These are phyloP conservation scores for Trichoderma hamatum DNA, from an alignment of 2,329 filamentous ascomycete genomes.

Conservation along the genomic window DNA sequence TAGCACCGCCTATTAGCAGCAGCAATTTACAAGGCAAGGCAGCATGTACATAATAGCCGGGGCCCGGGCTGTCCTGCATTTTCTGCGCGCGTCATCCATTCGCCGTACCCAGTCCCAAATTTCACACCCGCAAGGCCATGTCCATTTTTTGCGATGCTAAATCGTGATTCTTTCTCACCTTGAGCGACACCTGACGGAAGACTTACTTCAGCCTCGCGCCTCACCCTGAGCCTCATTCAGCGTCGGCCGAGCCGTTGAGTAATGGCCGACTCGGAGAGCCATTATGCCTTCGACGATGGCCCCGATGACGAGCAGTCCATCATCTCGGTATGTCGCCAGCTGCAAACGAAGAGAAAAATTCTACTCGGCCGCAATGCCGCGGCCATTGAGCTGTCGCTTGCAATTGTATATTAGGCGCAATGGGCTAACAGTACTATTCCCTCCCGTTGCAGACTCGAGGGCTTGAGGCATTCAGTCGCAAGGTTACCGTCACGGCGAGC, in stretches of 20 bases:
- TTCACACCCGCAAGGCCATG: slow-evolving; percentile 25
- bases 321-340: slow-evolving; percentile 41
- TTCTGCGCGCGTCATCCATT: slow-evolving; percentile 26
- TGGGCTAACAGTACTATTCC: not conserved
- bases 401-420: slow-evolving; percentile 33
- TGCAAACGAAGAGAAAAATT: not conserved
- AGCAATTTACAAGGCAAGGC: not conserved
- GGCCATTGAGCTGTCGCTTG: slow-evolving; percentile 34
- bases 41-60: slow-evolving; percentile 5
- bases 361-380: not conserved
- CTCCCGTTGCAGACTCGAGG: slow-evolving; percentile 69
- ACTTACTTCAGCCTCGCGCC: slow-evolving; percentile 14
- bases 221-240: slow-evolving; percentile 16
- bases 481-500: slow-evolving; percentile 90
- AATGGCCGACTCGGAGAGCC: slow-evolving; percentile 49
- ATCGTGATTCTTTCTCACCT: not conserved
- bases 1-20: not conserved
- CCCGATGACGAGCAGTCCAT: slow-evolving; percentile 54
- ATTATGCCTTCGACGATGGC: slow-evolving; percentile 52
- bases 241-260: slow-evolving; percentile 31
- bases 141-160: slow-evolving; percentile 24
- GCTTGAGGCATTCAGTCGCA: slow-evolving; percentile 89
- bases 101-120: slow-evolving; percentile 8
- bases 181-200: not conserved
- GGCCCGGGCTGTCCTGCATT: not conserved